Evolutionary conservation across 1,284 basidiomycete species (phyloP).

Genomic region (Marasmius tenuissimus): DNA sequence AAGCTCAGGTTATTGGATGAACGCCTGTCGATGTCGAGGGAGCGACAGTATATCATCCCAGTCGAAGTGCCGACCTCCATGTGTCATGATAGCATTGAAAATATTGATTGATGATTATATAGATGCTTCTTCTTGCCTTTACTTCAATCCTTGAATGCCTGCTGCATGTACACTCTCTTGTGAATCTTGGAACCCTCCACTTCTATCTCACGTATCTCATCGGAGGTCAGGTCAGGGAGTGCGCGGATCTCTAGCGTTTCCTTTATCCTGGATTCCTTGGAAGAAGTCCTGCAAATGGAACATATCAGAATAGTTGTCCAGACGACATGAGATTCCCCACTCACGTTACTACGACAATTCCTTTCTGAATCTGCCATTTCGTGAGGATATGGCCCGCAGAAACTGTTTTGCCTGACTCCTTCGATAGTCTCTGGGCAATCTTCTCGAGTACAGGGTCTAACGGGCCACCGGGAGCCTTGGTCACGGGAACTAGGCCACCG

Average conservation of each 20-base stretch:
- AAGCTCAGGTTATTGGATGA: no score
- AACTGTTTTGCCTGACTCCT: constrained; percentile 30
- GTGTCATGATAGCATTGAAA: neutral
- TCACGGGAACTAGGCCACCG: constrained; percentile 62
- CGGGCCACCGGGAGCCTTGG: constrained; percentile 55
- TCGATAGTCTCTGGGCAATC: constrained; percentile 10
- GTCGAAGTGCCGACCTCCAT: no score
- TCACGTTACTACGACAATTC: constrained; percentile 54
- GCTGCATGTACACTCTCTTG: constrained; percentile 25
- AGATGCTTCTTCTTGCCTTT: neutral
- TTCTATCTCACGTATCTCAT: constrained; percentile 49
- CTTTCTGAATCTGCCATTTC: constrained; percentile 48
- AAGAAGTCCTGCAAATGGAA: constrained; percentile 37
- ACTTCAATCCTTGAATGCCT: constrained; percentile 5
- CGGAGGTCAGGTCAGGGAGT: constrained; percentile 39
- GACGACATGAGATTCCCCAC: constrained; percentile 13
- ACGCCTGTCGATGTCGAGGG: no score
- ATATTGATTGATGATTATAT: neutral
- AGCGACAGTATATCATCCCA: no score
- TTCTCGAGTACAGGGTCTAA: constrained; percentile 39
- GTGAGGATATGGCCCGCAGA: constrained; percentile 43
- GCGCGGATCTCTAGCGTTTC: constrained; percentile 44
- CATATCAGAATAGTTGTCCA: neutral
- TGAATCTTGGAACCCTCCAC: constrained; percentile 41
- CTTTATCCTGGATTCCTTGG: constrained; percentile 46